Conservation (phyloP, 164 flowering plant genomes). For the Paratinospora sagittata region DNA sequence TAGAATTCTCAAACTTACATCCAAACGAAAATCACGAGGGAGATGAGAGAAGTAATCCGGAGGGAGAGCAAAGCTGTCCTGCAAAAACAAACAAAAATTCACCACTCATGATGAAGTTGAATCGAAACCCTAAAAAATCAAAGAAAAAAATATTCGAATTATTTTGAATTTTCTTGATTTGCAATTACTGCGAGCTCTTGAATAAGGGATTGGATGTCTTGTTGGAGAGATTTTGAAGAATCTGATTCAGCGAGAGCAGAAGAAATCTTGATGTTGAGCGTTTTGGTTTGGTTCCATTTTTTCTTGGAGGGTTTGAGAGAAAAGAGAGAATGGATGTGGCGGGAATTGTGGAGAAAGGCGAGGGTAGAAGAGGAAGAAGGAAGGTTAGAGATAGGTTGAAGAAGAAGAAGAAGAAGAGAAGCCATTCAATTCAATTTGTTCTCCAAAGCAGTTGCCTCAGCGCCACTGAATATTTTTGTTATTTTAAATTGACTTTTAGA, state of each 20-base stretch:
- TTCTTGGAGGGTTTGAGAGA: conserved; percentile 16
- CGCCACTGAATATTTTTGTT: no score
- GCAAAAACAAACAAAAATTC: conserved; percentile 19
- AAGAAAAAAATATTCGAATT: no score
- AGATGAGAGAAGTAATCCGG: conserved; percentile 64
- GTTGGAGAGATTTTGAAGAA: conserved; percentile 41
- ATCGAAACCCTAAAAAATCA: background rate
- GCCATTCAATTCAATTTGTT: no score
- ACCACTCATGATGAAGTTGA: background rate
- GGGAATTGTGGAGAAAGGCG: conserved; percentile 17
- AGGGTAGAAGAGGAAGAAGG: conserved; percentile 19
- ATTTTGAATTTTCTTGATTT: background rate
- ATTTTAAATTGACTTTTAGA: no score
- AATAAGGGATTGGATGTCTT: conserved; percentile 39
- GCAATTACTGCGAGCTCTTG: conserved; percentile 52
- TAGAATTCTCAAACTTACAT: conserved; percentile 32
- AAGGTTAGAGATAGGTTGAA: conserved; percentile 11
- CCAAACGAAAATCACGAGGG: conserved; percentile 58
- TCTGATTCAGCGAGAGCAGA: conserved; percentile 61
- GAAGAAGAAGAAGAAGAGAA: conserved; percentile 26
- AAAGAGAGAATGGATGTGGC: conserved; percentile 12
- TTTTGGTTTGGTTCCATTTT: conserved; percentile 14
- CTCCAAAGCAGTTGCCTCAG: no score
- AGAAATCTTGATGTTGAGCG: conserved; percentile 19
- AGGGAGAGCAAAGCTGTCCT: conserved; percentile 81